Base-by-base conservation (phyloP, 768 basidiomycete genomes). In the Strobilomyces confusus region DNA sequence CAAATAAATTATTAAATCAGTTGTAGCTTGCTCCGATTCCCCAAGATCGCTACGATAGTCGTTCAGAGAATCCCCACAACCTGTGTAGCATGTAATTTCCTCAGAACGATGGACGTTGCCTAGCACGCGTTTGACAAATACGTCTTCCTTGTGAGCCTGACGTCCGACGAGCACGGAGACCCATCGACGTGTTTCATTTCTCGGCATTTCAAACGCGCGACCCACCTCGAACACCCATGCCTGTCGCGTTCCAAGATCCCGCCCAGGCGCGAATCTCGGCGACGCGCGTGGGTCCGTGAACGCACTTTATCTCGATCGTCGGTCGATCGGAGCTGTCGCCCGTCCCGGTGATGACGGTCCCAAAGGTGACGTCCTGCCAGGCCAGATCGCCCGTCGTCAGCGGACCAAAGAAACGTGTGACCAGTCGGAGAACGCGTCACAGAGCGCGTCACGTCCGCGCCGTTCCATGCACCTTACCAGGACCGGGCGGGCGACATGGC, bases 281-380 rank as follows among this genome's bases (percentile, higher is more conserved):
- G 19, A n/a, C 49, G 37, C 42, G 49, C 55, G 5, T 9, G 23
- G 40, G 12, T 32, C 32, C 48, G 0, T 47, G 1, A 26, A 51
- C 30, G 9, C 51, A 56, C 0, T 38, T 1, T 12, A 63, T 19
- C 0, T 44, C 22, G 41, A 63, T 44, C 26, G 20, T 20, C 2
- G 58, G 44, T 7, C 45, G 51, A 6, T 11, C 1, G 7, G 8
- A 25, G 1, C 2, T 17, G 19, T 62, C 57, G 1, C 61, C 58
- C 14, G 61, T 41, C 15, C 54, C 58, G 17, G 5, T 40, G 19
- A 62, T 45, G 3, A 30, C 8, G n/a, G n/a, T n/a, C 23, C 20
- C 2, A 47, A 62, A 63, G 14, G 33, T 47, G 25, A 57, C 33
- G 37, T 54, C n/a, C 9, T 47, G 1, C 53, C 54, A 62, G 26